A percentile compares a stretch with the other conserved stretches of the same genome.
Conservation (phyloP, 140 eudicot species). For the Erigeron philadelphicus region DNA sequence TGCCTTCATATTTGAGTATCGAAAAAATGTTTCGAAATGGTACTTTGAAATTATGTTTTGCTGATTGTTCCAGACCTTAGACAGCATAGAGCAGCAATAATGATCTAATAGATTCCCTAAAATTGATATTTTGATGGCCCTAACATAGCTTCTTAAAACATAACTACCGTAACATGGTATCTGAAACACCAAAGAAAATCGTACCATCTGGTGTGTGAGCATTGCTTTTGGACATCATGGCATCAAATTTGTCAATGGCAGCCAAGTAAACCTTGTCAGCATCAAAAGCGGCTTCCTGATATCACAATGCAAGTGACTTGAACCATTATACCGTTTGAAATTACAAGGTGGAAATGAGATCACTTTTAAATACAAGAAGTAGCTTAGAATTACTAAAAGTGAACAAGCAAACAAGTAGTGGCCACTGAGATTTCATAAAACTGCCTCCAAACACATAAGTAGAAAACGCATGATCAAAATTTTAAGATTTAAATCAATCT, state of each 20-base stretch:
- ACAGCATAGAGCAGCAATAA: background rate
- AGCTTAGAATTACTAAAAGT: background rate
- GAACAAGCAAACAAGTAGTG: background rate
- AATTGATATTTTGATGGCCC: background rate
- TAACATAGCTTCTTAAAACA: background rate
- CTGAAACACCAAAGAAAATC: background rate
- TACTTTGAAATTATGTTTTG: background rate
- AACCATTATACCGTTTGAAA: background rate
- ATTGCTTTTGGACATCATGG: slow-evolving; percentile 94
- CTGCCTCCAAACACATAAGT: background rate
- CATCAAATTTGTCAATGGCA: slow-evolving; percentile 89
- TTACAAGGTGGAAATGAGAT: slow-evolving; percentile 2
- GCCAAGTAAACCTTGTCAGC: slow-evolving; percentile 96
- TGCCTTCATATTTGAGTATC: background rate
- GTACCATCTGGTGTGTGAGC: slow-evolving; percentile 85
- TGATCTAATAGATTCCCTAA: background rate
- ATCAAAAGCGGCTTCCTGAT: slow-evolving; percentile 83
- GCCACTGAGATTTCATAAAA: background rate
- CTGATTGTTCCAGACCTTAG: background rate
- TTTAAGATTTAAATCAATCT: no score
- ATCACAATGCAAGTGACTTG: slow-evolving; percentile 11
- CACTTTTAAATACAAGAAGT: background rate
- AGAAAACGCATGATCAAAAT: background rate
- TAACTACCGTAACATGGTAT: background rate
- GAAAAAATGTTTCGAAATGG: background rate